Evolutionary conservation across 805 yeast genomes (phyloP).

Genomic region (Candida boidinii): DNA sequence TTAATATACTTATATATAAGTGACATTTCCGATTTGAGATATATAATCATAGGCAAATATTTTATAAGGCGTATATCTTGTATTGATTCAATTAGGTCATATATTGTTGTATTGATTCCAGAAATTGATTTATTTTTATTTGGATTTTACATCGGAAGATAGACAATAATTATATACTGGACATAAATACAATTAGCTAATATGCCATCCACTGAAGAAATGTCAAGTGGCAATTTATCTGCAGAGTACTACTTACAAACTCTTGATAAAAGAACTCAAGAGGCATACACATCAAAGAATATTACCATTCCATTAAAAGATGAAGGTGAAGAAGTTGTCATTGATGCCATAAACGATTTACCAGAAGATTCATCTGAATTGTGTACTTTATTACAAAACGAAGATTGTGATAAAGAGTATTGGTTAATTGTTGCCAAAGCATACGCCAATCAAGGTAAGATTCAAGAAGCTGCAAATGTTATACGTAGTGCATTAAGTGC

Average conservation of each 20-base stretch:
- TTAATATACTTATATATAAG: no score
- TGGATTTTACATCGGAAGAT: no score
- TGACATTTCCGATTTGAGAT: no score
- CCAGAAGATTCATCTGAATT: slow-evolving; percentile 88
- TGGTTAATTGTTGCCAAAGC: slow-evolving; percentile 85
- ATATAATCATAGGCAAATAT: no score
- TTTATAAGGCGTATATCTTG: no score
- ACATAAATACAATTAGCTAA: no score
- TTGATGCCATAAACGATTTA: slow-evolving; percentile 71
- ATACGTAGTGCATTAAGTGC: slow-evolving; percentile 49
- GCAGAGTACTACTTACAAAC: slow-evolving; percentile 17
- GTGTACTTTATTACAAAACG: slow-evolving; percentile 69
- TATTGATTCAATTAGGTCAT: no score
- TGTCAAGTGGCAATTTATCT: slow-evolving; percentile 9
- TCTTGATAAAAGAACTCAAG: slow-evolving; percentile 13
- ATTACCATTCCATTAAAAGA: slow-evolving; percentile 59
- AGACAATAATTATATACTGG: no score
- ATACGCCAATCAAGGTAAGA: slow-evolving; percentile 54
- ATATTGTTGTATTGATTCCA: no score
- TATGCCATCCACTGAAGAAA: background rate
- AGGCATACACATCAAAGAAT: slow-evolving; percentile 15
- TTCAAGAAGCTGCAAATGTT: slow-evolving; percentile 56
- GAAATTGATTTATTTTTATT: no score
- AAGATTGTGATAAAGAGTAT: slow-evolving; percentile 62
- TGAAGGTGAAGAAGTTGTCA: slow-evolving; percentile 77